Conservation (phyloP, 2,329 filamentous ascomycete species). For the Monilinia polystroma region DNA sequence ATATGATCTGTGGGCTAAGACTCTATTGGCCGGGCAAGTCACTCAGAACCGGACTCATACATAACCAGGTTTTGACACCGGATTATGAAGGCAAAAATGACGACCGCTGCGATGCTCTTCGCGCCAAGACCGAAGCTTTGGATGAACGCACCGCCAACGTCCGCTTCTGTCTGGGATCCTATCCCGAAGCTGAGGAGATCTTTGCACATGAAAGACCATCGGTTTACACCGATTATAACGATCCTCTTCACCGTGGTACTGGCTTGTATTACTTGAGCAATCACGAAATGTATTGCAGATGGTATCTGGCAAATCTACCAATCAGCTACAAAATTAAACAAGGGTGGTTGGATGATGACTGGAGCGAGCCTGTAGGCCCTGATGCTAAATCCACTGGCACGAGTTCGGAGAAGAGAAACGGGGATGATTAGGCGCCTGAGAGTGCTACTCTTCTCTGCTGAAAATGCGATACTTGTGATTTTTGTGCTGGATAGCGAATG, state of each 20-base stretch:
- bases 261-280: neutral
- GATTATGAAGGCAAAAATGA: neutral
- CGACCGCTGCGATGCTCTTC: neutral
- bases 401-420: no score
- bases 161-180: neutral
- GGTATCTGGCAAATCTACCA: neutral
- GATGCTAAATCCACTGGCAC: no score
- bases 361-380: no score
- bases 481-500: no score
- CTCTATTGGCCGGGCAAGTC: constrained; percentile 1
- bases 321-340: neutral
- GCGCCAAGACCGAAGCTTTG: neutral
- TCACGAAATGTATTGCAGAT: neutral
- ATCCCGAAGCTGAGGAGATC: neutral
- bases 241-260: neutral
- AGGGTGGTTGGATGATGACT: no score
- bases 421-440: no score
- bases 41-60: neutral
- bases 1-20: constrained; percentile 6
- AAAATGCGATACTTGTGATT: no score
- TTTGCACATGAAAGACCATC: neutral
- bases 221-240: neutral
- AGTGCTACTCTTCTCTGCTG: no score
- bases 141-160: neutral
- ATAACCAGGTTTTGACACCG: neutral